Evolutionary conservation across 106 monocot genomes (phyloP), one percentile per base, ranked within the genome.

Genomic region (Gastrodia elata): DNA sequence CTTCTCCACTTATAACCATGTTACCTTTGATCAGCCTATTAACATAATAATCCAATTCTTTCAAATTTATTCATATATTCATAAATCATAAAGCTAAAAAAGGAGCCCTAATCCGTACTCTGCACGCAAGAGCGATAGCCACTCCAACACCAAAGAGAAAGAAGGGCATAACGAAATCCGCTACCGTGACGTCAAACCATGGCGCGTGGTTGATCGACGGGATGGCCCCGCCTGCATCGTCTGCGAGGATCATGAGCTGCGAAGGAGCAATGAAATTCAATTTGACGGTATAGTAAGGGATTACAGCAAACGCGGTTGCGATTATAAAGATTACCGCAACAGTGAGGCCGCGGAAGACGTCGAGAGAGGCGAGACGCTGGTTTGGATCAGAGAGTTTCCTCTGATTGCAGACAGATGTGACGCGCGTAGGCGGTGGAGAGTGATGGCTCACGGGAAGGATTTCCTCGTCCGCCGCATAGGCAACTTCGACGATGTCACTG

Each of bases 281-380:
- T 25, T 25, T 39, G 18, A 34, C 38, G 15, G 56, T 35, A 76
- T 6, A 33, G 10, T 33, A n/a, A 71, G 64, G 28, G 35, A 65
- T 24, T 35, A 64, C 22, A 10, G 14, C 0, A 28, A 58, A 28
- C 55, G 38, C 1, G 8, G 14, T 13, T 36, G 40, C 25, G 5
- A 25, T 71, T 41, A 64, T 6, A 18, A 61, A 8, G 6, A 48
- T 46, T 43, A 95, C 95, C 55, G 92, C 89, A 26, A 92, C 85
- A 52, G 95, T 89, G 80, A 95, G 82, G 28, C 95, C 95, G 25
- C 95, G 95, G 82, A 96, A 96, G 48, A 96, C 89, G 70, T 95
- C 95, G 78, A 95, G 89, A 7, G 95, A 95, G 64, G 48, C 85
- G 65, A 92, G 82, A 2, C 92, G 87, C 41, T 34, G 80, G 4